Conservation (phyloP, 2,329 filamentous ascomycete species). For the Xylariales sp. region DNA sequence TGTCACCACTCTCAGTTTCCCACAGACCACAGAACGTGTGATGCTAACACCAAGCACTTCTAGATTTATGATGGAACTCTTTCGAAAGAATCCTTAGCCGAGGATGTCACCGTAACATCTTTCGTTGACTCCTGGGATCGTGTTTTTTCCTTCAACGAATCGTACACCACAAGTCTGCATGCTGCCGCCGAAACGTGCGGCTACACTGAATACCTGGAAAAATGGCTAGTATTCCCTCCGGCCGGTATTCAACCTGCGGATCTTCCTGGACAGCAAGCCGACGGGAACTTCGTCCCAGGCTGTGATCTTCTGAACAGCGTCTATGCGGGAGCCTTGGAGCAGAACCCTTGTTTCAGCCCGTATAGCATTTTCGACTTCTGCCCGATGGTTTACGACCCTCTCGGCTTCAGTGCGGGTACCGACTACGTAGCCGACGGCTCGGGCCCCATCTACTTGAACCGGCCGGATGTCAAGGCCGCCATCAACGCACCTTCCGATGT, state of each 20-base stretch:
- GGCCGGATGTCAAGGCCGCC: constrained; percentile 59
- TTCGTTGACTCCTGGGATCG: background rate
- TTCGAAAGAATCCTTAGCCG: constrained; percentile 54
- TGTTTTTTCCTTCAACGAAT: background rate
- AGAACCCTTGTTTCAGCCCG: background rate
- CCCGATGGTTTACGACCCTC: background rate
- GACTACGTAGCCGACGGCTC: background rate
- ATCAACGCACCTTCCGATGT: constrained; percentile 54
- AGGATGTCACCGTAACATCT: constrained; percentile 29
- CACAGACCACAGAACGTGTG: no score
- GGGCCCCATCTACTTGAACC: constrained; percentile 34
- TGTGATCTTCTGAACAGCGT: background rate
- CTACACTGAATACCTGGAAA: constrained; percentile 1
- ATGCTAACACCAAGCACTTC: background rate
- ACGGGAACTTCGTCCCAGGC: no score
- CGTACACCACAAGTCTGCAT: background rate
- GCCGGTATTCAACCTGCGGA: constrained; percentile 60
- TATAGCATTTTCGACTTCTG: background rate
- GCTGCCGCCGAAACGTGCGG: background rate
- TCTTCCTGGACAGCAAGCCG: no score
- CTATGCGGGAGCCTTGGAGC: background rate
- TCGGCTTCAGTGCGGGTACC: background rate
- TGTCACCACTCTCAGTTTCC: no score
- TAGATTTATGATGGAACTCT: constrained; percentile 26
- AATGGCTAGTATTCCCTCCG: constrained; percentile 1